A percentile compares a stretch with the other conserved stretches of the same genome.
phyloP scores from a whole-genome alignment of 306 rosid genomes.

The Senna tora region DNA sequence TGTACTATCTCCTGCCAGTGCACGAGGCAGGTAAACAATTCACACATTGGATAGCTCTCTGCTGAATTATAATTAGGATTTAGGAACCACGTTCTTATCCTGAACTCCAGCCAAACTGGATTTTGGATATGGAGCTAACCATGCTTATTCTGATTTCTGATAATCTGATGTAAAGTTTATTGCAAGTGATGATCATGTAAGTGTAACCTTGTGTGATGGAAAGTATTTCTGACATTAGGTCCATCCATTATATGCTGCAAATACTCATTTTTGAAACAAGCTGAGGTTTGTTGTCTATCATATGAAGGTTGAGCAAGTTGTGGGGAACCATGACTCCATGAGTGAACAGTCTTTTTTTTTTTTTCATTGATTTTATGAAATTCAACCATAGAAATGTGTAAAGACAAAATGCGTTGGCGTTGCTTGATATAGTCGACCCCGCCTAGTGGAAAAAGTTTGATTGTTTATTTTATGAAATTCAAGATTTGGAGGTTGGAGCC shows the following conservation, averaged over 20 bases:
- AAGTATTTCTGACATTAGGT: slow-evolving; percentile 50
- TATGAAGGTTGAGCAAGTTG: not conserved
- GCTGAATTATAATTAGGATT: slow-evolving; percentile 30
- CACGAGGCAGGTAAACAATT: slow-evolving; percentile 59
- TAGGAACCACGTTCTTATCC: slow-evolving; percentile 30
- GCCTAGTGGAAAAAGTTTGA: no score
- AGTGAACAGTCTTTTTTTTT: no score
- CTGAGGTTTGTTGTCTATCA: slow-evolving; percentile 12
- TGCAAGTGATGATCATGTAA: slow-evolving; percentile 43
- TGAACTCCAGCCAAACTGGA: slow-evolving; percentile 42
- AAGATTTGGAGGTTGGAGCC: no score
- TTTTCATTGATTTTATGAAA: no score
- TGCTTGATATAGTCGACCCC: no score
- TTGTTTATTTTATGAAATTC: no score
- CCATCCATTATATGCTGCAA: slow-evolving; percentile 44
- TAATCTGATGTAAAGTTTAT: slow-evolving; percentile 57
- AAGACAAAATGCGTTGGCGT: no score
- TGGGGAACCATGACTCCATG: not conserved
- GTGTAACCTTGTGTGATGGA: slow-evolving; percentile 46
- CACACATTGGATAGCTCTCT: slow-evolving; percentile 4
- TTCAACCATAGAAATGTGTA: no score
- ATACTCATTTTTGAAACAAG: slow-evolving; percentile 38
- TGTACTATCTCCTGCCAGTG: slow-evolving; percentile 65
- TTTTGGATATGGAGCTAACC: slow-evolving; percentile 49
- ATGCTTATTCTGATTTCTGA: slow-evolving; percentile 26